Conservation (phyloP, 1,284 basidiomycete species). For the Uromyces viciae-fabae region DNA sequence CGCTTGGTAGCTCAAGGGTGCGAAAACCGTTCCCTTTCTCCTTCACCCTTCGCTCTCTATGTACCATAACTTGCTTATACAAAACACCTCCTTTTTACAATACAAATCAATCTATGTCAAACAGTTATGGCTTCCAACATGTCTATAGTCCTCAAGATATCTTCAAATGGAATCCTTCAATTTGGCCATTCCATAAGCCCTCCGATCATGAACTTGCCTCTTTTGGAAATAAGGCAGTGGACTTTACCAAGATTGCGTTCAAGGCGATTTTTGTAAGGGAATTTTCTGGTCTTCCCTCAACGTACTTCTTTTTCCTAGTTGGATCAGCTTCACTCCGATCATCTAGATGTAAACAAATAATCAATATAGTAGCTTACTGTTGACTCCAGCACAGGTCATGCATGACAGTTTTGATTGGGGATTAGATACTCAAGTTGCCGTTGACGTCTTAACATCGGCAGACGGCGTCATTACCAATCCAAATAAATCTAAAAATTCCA, state of each 20-base stretch:
- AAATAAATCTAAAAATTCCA: background rate
- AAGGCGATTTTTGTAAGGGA: conserved; percentile 32
- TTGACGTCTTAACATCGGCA: conserved; percentile 37
- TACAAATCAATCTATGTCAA: too few relatives aligned
- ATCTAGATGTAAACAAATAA: too few relatives aligned
- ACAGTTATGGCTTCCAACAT: conserved; percentile 32
- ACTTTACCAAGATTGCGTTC: conserved; percentile 32
- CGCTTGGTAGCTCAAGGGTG: conserved; percentile 34
- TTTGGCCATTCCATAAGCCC: conserved; percentile 39
- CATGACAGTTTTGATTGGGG: conserved; percentile 43
- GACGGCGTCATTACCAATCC: conserved; percentile 24
- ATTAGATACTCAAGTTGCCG: conserved; percentile 26
- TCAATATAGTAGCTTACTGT: background rate
- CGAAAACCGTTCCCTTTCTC: background rate
- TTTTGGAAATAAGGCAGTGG: conserved; percentile 26
- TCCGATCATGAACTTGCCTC: background rate
- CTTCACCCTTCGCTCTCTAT: background rate
- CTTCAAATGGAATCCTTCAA: conserved; percentile 24
- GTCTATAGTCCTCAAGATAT: conserved; percentile 42
- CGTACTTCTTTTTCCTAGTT: background rate
- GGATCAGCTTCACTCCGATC: background rate
- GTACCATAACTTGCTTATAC: too few relatives aligned
- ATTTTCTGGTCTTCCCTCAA: background rate
- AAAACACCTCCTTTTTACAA: too few relatives aligned
- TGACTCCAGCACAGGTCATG: conserved; percentile 22